These are phyloP conservation scores for Thraustochytrium striatum DNA, from an alignment of 352 stramenopile species.

Conservation along the genomic window DNA sequence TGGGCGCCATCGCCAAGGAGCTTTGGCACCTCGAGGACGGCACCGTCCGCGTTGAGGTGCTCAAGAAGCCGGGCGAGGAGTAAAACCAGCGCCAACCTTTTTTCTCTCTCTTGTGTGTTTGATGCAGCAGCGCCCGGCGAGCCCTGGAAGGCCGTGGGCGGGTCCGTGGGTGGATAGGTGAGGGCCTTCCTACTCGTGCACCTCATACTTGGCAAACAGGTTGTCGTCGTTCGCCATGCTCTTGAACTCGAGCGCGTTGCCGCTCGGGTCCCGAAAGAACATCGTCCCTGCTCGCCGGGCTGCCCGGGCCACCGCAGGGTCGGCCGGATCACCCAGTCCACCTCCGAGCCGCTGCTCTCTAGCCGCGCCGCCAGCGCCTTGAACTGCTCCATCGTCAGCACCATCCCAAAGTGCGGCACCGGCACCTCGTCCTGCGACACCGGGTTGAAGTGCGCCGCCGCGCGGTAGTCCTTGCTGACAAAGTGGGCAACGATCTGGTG, in stretches of 20 bases:
- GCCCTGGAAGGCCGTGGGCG: too few relatives aligned
- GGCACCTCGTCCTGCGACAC: conserved; percentile 95
- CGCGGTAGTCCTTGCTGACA: conserved; percentile 84
- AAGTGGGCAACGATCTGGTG: conserved; percentile 79
- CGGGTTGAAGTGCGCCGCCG: conserved; percentile 89
- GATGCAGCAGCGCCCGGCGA: too few relatives aligned
- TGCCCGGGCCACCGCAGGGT: conserved; percentile 81
- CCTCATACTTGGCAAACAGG: conserved; percentile 99
- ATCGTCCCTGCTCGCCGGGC: conserved; percentile 96
- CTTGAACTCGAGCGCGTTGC: conserved; percentile 98
- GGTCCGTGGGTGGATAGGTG: too few relatives aligned
- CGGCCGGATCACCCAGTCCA: conserved; percentile 92
- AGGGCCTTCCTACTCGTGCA: too few relatives aligned
- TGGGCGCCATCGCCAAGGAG: conserved; percentile 84
- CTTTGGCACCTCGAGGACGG: conserved; percentile 87
- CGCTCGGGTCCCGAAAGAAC: conserved; percentile 91
- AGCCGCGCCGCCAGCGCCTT: conserved; percentile 77
- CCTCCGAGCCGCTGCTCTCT: conserved; percentile 60
- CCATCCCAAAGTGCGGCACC: conserved; percentile 90
- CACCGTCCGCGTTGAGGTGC: conserved; percentile 64
- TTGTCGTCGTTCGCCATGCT: conserved; percentile 93
- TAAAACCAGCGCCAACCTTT: neutral
- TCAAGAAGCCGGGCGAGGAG: conserved; percentile 23
- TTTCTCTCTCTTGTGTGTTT: too few relatives aligned
- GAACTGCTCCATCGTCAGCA: conserved; percentile 85